These are phyloP conservation scores for Pseudogymnoascus sp. DNA, from an alignment of 2,329 filamentous ascomycete species.

Conservation along the genomic window DNA sequence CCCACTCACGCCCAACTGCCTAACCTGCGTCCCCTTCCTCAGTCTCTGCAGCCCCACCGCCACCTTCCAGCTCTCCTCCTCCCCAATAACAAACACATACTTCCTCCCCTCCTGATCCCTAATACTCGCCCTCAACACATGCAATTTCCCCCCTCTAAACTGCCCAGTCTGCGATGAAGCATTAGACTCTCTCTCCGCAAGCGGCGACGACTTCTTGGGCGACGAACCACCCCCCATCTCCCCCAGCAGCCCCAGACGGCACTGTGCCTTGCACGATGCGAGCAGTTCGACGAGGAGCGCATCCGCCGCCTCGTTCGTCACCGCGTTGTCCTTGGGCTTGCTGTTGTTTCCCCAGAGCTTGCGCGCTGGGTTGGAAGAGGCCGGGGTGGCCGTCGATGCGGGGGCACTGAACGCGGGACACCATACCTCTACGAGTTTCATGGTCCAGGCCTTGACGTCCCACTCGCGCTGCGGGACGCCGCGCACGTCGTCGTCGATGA, in stretches of 20 bases:
- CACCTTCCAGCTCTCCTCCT: constrained; percentile 62
- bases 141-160: constrained; percentile 47
- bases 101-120: constrained; percentile 59
- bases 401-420: constrained; percentile 54
- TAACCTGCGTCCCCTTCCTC: constrained; percentile 50
- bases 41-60: constrained; percentile 52
- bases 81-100: constrained; percentile 55
- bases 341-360: constrained; percentile 34
- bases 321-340: constrained; percentile 31
- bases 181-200: constrained; percentile 24
- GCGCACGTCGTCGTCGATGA: constrained; percentile 92
- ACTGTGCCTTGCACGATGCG: constrained; percentile 56
- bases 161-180: constrained; percentile 40
- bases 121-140: constrained; percentile 55
- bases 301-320: constrained; percentile 55
- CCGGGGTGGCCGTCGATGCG: constrained; percentile 34
- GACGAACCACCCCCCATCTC: background rate
- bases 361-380: constrained; percentile 31
- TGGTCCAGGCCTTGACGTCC: constrained; percentile 97
- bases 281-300: constrained; percentile 54
- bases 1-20: constrained; percentile 49
- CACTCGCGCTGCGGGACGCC: constrained; percentile 91
- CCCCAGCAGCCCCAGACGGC: constrained; percentile 40
- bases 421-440: constrained; percentile 88
- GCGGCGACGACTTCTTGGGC: constrained; percentile 9